Conservation (phyloP, 2,329 filamentous ascomycete species). For the Fusarium dimerum region DNA sequence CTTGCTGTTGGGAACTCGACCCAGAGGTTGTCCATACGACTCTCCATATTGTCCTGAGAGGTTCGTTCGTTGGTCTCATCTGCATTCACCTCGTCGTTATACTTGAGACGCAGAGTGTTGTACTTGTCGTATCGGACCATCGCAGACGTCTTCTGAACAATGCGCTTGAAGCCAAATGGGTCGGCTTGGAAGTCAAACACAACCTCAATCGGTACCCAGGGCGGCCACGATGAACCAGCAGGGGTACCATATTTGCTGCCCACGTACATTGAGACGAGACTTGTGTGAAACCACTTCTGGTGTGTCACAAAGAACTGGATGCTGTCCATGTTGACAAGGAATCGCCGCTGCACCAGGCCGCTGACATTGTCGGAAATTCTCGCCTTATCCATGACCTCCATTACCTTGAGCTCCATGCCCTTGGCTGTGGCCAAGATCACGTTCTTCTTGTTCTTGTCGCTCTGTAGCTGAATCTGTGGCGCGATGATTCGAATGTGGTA, state of each 20-base stretch:
- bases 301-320: conserved; percentile 98
- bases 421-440: conserved; percentile 97
- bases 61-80: conserved; percentile 53
- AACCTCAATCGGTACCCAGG: conserved; percentile 97
- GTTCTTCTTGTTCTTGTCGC: conserved; percentile 95
- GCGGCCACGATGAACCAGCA: conserved; percentile 86
- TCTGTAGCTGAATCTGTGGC: conserved; percentile 96
- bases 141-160: conserved; percentile 95
- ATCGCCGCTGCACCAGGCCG: conserved; percentile 90
- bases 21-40: conserved; percentile 92
- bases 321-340: conserved; percentile 94
- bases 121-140: conserved; percentile 96
- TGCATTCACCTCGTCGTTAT: conserved; percentile 86
- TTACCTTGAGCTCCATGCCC: conserved; percentile 95
- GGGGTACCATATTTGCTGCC: conserved; percentile 90
- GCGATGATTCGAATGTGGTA: conserved; percentile 95
- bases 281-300: conserved; percentile 83
- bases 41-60: conserved; percentile 63
- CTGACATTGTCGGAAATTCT: conserved; percentile 90
- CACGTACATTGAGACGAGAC: conserved; percentile 88
- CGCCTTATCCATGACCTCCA: conserved; percentile 97
- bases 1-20: conserved; percentile 94
- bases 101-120: conserved; percentile 95
- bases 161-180: conserved; percentile 95
- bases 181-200: conserved; percentile 96